Conservation (phyloP, 768 basidiomycete genomes). For the Ramaria sp. region DNA sequence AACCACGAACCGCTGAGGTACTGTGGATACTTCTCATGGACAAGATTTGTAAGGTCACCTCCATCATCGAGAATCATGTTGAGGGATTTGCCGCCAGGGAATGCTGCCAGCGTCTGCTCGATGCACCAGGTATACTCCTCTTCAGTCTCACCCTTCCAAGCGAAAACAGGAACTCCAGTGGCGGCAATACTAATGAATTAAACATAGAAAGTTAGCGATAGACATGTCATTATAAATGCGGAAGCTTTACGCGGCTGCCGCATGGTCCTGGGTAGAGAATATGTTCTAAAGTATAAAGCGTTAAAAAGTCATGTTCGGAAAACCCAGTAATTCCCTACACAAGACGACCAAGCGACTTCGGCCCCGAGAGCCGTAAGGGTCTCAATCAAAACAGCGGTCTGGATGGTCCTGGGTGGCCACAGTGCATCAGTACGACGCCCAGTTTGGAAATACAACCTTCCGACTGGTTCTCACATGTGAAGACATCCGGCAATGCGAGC, state of each 20-base stretch:
- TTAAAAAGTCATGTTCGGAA: too few relatives aligned
- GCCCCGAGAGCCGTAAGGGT: conserved; percentile 92
- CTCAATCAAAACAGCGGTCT: conserved; percentile 98
- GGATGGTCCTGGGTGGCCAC: conserved; percentile 69
- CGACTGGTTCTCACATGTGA: conserved; percentile 63
- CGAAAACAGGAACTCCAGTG: conserved; percentile 96
- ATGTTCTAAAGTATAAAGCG: conserved; percentile 59
- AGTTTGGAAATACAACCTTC: neutral
- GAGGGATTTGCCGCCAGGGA: conserved; percentile 69
- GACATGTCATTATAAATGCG: neutral
- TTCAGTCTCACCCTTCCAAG: conserved; percentile 99
- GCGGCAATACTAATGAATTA: conserved; percentile 67
- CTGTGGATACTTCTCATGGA: conserved; percentile 95
- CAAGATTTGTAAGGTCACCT: conserved; percentile 88
- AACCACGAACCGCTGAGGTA: conserved; percentile 52
- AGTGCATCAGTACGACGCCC: conserved; percentile 4
- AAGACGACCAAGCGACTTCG: conserved; percentile 97
- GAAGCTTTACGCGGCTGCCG: conserved; percentile 78
- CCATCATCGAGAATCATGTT: conserved; percentile 99
- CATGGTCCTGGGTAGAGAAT: conserved; percentile 99
- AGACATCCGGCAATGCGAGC: conserved; percentile 96
- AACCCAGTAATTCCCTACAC: conserved; percentile 40
- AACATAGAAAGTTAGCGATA: neutral
- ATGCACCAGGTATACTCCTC: conserved; percentile 99
- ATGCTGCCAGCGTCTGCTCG: conserved; percentile 87